Percentiles rank a stretch among this genome's conserved stretches.
Evolutionary conservation across 805 yeast species (phyloP).

Genomic region (Ogataea angusta): DNA sequence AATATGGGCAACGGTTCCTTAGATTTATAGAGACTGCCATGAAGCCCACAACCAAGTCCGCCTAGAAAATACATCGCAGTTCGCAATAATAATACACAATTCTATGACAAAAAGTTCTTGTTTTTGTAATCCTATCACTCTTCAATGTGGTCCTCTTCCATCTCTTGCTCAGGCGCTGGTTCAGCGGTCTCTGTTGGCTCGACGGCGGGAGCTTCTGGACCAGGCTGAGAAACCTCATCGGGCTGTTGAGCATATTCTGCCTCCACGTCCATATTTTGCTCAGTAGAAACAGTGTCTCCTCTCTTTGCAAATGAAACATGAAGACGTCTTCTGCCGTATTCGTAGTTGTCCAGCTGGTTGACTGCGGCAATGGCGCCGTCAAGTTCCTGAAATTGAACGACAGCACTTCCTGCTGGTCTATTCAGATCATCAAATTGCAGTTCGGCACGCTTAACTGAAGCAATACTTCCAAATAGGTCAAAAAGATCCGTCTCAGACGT

Average conservation of each 20-base stretch:
- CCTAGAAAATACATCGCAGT: constrained; percentile 10
- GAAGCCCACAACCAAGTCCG: constrained; percentile 3
- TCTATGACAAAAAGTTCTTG: constrained; percentile 5
- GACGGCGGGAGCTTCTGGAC: too few species aligned
- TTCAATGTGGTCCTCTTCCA: constrained; percentile 17
- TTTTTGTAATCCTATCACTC: constrained; percentile 4
- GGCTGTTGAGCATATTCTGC: background rate
- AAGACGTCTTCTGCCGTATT: constrained; percentile 78
- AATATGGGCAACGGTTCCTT: constrained; percentile 85
- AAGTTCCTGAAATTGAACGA: constrained; percentile 65
- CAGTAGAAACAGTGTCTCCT: constrained; percentile 15
- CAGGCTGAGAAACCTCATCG: background rate
- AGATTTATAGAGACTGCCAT: constrained; percentile 49
- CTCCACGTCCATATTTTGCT: constrained; percentile 3
- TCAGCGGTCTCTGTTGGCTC: constrained; percentile 1
- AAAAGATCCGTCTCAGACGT: constrained; percentile 82
- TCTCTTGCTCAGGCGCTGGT: constrained; percentile 8
- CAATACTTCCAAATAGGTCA: constrained; percentile 83
- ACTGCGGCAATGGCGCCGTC: constrained; percentile 75
- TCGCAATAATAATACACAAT: constrained; percentile 9
- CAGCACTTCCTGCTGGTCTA: constrained; percentile 79
- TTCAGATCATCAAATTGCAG: constrained; percentile 61
- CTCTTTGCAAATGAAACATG: constrained; percentile 61
- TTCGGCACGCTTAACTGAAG: constrained; percentile 73
- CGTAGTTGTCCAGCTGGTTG: constrained; percentile 69